Base-by-base conservation (phyloP, 2,329 filamentous ascomycete species). In the Rhinocladiella mackenziei region DNA sequence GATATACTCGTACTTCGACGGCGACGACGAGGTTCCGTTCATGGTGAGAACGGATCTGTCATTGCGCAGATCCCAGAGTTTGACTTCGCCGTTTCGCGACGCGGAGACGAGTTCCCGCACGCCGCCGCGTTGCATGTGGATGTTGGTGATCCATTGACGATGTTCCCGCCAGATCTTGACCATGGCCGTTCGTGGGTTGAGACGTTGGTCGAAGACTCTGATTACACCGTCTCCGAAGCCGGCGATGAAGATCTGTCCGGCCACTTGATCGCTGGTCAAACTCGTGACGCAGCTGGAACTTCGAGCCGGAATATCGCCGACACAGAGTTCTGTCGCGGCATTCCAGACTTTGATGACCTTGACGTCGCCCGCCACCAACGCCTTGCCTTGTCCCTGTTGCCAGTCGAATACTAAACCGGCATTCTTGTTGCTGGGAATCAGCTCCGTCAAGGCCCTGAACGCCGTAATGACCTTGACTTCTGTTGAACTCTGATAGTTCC, bases 361-460 rank as follows among this genome's bases (percentile, higher is more conserved):
- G 41, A 96, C 88, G 62, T 98, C 92, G 32, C 92, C 92, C 8
- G 92, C 92, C 22, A 97, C 92, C n/a, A 98, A 76, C 5, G 94
- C 83, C 49, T 88, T 86, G 5, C 92, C 92, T 56, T 88, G 87
- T n/a, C 94, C 89, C 68, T 98, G 92, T 64, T 97, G 91, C 92
- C 92, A 98, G 64, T 98, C 91, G 62, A 97, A 94, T 18, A 97
- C 91, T 67, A 98, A 84, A 15, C 92, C 92, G 1, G 89, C 89
- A 63, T 95, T 94, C 60, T 89, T 84, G 59, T 91, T 95, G 64
- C 87, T 94, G 3, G 89, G 88, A 4, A 97, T 85, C 62, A 97
- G 84, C 66, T 98, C 88, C 9, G 88, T 94, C 47, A 98, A 69
- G 3, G 92, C 92, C 34, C 92, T 81, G 80, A 94, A 97, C 13